Evolutionary conservation across 768 basidiomycete species (phyloP), one percentile per base, ranked within the genome.

Genomic region (Boletales sp.): DNA sequence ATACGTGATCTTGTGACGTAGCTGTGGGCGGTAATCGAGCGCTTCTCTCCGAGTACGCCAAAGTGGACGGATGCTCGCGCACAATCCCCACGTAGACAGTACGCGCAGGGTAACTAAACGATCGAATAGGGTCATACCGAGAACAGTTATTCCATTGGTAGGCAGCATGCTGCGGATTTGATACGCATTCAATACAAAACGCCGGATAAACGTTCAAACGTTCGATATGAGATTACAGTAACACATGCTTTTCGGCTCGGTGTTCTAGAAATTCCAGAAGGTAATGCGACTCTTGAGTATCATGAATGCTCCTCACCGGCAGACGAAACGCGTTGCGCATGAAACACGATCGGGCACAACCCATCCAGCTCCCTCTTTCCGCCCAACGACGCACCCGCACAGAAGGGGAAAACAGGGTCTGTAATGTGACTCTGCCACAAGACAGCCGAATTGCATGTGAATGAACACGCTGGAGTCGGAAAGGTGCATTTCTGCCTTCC

Each of bases 1-100:
- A 67, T 65, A 51, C 5, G 6, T 29, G 43, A 43, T 46, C n/a
- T 29, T 27, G 50, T 65, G 64, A 67, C 64, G 63, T 60, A 54
- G 53, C 8, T 3, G 40, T 6, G 48, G 40, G 52, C 44, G 52
- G 44, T 41, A 31, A 57, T 58, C 56, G 47, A 47, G 39, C 40
- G 38, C 46, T 17, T 29, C 13, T 27, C 19, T 19, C 27, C 35
- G 21, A 45, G 18, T 27, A 9, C 27, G 24, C 24, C 24, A 27
- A 7, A 27, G 24, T 27, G 4, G 24, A 7, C 24, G 24, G 24
- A 6, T 4, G 5, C 6, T 5, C 24, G 24, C 46, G 39, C 39
- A 34, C 38, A 32, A 19, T 19, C 5, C 18, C 39, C 39, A 17
- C 39, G 24, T 39, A 17, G 17, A 19, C 37, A 35, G 14, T 35